These are phyloP conservation scores for Dendrobium officinale DNA, from an alignment of 106 monocot species.

Conservation along the genomic window DNA sequence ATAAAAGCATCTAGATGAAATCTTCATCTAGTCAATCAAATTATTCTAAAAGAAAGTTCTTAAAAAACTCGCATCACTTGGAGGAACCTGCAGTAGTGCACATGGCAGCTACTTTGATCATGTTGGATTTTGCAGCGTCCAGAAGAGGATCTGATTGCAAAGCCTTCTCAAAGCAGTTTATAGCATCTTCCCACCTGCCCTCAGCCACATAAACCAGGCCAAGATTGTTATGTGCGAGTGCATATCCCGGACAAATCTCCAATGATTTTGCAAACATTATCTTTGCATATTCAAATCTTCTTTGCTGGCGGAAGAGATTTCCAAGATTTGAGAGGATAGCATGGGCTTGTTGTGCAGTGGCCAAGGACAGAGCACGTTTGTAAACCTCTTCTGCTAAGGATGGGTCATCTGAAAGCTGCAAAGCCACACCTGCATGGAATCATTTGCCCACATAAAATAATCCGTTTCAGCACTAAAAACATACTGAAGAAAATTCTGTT, in stretches of 20 bases:
- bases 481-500: neutral
- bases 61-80: neutral
- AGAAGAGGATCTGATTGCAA: conserved; percentile 63
- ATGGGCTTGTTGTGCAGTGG: conserved; percentile 56
- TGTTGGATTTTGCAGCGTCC: conserved; percentile 86
- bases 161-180: conserved; percentile 66
- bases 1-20: too few relatives aligned
- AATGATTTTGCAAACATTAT: conserved; percentile 52
- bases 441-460: neutral
- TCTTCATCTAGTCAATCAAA: too few relatives aligned
- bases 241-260: conserved; percentile 78
- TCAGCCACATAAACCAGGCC: conserved; percentile 81
- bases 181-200: conserved; percentile 76
- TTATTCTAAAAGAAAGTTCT: too few relatives aligned
- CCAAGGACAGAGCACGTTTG: conserved; percentile 54
- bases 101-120: conserved; percentile 36
- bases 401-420: conserved; percentile 74
- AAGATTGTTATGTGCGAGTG: conserved; percentile 79
- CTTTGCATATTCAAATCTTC: conserved; percentile 59
- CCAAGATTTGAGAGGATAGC: conserved; percentile 90
- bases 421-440: conserved; percentile 43
- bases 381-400: conserved; percentile 69
- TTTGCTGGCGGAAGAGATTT: conserved; percentile 74
- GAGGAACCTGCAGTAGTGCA: neutral
- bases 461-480: neutral